Percentiles rank a stretch among this genome's conserved stretches.
phyloP scores from a whole-genome alignment of 345 rosid species.

The Brassica napus region DNA sequence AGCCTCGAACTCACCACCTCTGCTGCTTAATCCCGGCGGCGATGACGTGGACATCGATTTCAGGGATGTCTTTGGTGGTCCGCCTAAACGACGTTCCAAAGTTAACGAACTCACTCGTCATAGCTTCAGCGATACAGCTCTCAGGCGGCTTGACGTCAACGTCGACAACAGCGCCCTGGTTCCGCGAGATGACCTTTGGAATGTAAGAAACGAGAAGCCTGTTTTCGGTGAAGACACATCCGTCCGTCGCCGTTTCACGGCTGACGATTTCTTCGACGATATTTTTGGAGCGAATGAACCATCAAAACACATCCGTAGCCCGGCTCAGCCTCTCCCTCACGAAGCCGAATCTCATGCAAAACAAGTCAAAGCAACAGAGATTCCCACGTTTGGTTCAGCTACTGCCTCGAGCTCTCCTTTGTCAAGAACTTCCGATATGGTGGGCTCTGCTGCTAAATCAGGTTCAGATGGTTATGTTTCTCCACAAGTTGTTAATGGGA shows the following conservation, averaged over 20 bases:
- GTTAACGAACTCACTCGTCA: constrained; percentile 42
- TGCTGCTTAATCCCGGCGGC: constrained; percentile 27
- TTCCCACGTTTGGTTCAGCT: constrained; percentile 58
- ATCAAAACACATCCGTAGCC: constrained; percentile 55
- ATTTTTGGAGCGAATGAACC: constrained; percentile 60
- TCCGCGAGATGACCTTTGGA: constrained; percentile 38
- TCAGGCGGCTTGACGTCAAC: constrained; percentile 28
- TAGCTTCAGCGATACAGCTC: constrained; percentile 48
- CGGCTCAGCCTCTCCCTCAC: constrained; percentile 51
- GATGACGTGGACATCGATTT: constrained; percentile 65
- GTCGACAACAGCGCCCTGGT: constrained; percentile 4
- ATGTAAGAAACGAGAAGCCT: constrained; percentile 50
- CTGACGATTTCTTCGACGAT: constrained; percentile 70
- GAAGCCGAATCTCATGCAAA: constrained; percentile 50
- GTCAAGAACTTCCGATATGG: constrained; percentile 50
- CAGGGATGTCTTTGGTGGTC: constrained; percentile 85
- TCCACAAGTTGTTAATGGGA: constrained; percentile 34
- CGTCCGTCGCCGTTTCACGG: constrained; percentile 43
- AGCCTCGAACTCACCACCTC: constrained; percentile 35
- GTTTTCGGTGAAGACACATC: constrained; percentile 69
- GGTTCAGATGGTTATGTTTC: constrained; percentile 20
- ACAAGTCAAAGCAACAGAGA: constrained; percentile 45
- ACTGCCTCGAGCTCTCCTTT: constrained; percentile 44
- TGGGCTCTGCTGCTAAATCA: constrained; percentile 24
- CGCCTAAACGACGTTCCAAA: constrained; percentile 59